Base-by-base conservation (phyloP, 805 yeast genomes). In the Candida krabiensis region DNA sequence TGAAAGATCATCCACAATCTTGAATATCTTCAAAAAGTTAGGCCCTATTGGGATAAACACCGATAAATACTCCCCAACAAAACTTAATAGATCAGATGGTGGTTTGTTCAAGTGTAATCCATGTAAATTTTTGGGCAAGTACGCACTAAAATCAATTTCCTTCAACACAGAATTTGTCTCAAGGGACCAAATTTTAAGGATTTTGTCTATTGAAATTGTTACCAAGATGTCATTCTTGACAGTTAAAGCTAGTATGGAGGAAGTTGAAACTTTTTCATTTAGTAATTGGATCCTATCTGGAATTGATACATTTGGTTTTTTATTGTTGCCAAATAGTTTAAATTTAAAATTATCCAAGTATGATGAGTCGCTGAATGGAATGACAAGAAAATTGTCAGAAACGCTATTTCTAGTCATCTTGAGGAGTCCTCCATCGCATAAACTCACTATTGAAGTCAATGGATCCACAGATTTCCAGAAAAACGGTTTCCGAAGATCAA, bases 401-500 rank as follows among this genome's bases (percentile, higher is more conserved):
- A 41, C 41, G 14, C 28, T 26, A 2, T 34, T 29, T 47, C 79
- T 64, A 24, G 52, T 49, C 40, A 84, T 65, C 30, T 79, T 80
- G 34, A 87, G 61, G 28, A 89, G 57, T 1, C 90, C 87, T 18
- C 97, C 96, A 61, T 90, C 95, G 30, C 71, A 70, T 33, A 89
- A 66, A 4, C 87, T 69, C 0, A 83, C 77, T 3, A 88, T 56
- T 7, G 79, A 54, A 30, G 72, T 69, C 3, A 55, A 50, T 0
- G 63, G 44, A 22, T 75, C 70, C 12, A 80, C 59, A 1, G 82
- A 58, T 34, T 69, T 44, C 43, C 84, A 50, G 15, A 70, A 60
- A 29, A 76, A 74, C 2, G 91, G 88, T 17, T 62, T 60, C 50
- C 84, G 69, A 5, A 75, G 55, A 22, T 75, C 77, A 47, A 82